phyloP scores from a whole-genome alignment of 139 green algal genomes.

The Gonium pectorale region DNA sequence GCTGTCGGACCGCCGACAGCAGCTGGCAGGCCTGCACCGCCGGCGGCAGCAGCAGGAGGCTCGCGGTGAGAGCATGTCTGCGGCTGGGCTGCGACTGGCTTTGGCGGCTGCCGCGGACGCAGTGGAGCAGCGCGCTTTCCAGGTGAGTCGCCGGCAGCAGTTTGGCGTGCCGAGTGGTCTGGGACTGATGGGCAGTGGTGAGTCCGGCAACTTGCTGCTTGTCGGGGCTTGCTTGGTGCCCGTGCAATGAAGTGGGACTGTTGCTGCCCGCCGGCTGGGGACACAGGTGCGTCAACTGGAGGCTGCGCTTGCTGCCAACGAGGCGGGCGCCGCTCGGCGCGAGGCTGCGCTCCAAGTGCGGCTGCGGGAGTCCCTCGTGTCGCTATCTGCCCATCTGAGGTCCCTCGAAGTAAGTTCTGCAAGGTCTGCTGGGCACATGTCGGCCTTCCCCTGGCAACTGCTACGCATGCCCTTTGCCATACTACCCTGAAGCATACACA shows the following conservation, averaged over 20 bases:
- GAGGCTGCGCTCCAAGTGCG: slow-evolving; percentile 28
- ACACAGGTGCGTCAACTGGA: slow-evolving; percentile 30
- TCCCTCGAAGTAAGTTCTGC: slow-evolving; percentile 13
- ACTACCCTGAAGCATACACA: too few relatives aligned
- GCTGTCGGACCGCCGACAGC: not conserved
- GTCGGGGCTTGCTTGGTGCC: too few relatives aligned
- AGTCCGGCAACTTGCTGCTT: too few relatives aligned
- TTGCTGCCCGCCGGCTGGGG: too few relatives aligned
- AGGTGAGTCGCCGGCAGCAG: too few relatives aligned
- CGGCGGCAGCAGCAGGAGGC: slow-evolving; percentile 29
- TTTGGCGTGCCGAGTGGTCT: too few relatives aligned
- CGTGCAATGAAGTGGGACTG: too few relatives aligned
- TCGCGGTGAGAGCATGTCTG: not conserved
- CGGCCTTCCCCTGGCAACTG: too few relatives aligned
- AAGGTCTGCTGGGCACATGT: too few relatives aligned
- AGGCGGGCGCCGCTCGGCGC: slow-evolving; percentile 14
- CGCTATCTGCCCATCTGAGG: slow-evolving; percentile 24
- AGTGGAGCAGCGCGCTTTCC: slow-evolving; percentile 14
- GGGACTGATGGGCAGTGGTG: too few relatives aligned
- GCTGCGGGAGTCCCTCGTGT: slow-evolving; percentile 37
- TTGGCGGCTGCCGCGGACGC: slow-evolving; percentile 22
- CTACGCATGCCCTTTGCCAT: too few relatives aligned
- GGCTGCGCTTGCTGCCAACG: slow-evolving; percentile 23
- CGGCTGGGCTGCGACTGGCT: slow-evolving; percentile 28
- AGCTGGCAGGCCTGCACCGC: slow-evolving; percentile 1